These are phyloP conservation scores for Neonectria punicea DNA, from an alignment of 2,329 filamentous ascomycete species.

Conservation along the genomic window DNA sequence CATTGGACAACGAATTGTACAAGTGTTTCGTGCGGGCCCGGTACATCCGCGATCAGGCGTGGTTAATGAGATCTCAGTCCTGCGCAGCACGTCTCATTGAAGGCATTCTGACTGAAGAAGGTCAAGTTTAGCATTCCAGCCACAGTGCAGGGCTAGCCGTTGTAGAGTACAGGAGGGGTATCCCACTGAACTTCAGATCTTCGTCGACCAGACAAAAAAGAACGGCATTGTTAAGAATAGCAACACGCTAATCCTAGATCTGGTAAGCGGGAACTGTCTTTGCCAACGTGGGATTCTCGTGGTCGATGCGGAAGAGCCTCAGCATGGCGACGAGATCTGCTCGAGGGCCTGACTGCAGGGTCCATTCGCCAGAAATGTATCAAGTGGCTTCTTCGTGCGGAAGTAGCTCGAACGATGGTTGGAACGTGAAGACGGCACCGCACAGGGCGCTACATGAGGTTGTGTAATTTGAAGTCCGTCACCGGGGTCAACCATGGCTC, in stretches of 20 bases:
- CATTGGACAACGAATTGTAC: conserved; percentile 13
- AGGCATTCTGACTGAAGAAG: conserved; percentile 7
- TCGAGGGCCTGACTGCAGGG: conserved; percentile 11
- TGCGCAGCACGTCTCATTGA: not conserved
- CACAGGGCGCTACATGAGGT: not conserved
- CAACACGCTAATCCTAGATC: conserved; percentile 27
- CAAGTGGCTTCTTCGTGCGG: conserved; percentile 4
- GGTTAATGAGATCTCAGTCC: not conserved
- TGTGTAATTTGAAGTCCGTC: conserved; percentile 1
- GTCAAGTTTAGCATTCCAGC: conserved; percentile 1
- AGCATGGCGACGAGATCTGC: conserved; percentile 10
- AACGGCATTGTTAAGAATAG: conserved; percentile 32
- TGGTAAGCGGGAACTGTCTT: conserved; percentile 22
- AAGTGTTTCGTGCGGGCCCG: not conserved
- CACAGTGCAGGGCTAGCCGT: conserved; percentile 5
- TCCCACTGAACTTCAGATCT: conserved; percentile 12
- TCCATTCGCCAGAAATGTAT: conserved; percentile 6
- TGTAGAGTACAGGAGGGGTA: not conserved
- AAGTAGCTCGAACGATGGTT: conserved; percentile 7
- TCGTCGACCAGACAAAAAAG: conserved; percentile 16
- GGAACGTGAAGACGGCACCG: not conserved
- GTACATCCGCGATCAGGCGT: not conserved
- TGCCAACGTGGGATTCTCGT: conserved; percentile 14
- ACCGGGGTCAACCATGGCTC: conserved; percentile 3
- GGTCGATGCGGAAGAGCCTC: conserved; percentile 25